phyloP scores from a whole-genome alignment of 257 asterid species.

The Nicotiana tomentosiformis region DNA sequence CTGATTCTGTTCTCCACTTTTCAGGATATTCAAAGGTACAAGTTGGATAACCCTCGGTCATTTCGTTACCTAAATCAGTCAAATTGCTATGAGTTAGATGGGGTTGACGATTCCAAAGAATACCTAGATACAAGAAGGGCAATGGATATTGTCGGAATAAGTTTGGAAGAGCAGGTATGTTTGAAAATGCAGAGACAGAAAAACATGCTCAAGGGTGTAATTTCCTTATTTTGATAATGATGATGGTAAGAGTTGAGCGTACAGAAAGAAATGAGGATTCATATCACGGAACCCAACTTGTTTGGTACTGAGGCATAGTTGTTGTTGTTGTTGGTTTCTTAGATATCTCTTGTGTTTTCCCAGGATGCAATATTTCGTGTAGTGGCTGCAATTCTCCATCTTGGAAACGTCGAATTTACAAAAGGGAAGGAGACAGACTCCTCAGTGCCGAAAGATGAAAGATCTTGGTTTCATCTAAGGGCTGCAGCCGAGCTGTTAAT shows the following conservation, averaged over 20 bases:
- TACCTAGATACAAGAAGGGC: conserved; percentile 24
- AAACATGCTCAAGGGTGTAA: background rate
- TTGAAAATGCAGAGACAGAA: background rate
- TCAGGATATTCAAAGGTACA: conserved; percentile 18
- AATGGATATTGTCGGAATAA: conserved; percentile 25
- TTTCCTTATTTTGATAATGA: background rate
- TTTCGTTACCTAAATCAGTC: conserved; percentile 26
- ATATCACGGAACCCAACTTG: too few relatives aligned
- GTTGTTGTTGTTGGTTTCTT: background rate
- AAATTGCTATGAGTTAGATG: conserved; percentile 19
- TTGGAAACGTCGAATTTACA: conserved; percentile 25
- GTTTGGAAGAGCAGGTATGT: conserved; percentile 20
- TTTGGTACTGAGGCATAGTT: too few relatives aligned
- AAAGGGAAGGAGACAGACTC: conserved; percentile 24
- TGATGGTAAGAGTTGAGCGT: too few relatives aligned
- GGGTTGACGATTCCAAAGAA: conserved; percentile 18
- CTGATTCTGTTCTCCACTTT: background rate
- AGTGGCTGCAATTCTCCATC: conserved; percentile 29
- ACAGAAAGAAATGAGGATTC: too few relatives aligned
- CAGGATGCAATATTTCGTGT: conserved; percentile 29
- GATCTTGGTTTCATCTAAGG: conserved; percentile 22
- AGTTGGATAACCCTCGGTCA: conserved; percentile 16
- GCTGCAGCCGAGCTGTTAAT: conserved; percentile 22
- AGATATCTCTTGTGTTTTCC: background rate
- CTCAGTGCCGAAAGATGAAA: conserved; percentile 24